Evolutionary conservation across 805 yeast genomes (phyloP), one percentile per base, ranked within the genome.

Genomic region (Candida ipomoeae): DNA sequence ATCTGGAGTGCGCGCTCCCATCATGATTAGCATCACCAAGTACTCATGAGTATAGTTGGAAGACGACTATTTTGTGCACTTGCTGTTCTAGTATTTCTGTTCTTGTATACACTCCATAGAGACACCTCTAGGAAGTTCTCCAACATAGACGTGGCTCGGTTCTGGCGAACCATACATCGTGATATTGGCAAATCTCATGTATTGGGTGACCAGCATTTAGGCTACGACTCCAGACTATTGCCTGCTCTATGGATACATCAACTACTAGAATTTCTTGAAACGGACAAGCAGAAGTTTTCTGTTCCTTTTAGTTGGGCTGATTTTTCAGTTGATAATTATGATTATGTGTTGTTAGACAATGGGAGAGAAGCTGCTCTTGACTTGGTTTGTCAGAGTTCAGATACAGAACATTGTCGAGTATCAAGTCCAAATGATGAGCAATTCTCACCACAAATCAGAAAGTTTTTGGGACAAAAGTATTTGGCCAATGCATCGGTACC

Each of bases 111-210:
- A 8, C 13, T n/a, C 20, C 8, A 15, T 26, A n/a, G 8, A 14
- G 7, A 11, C 1, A 10, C n/a, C 7, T 10, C 33, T 11, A 15
- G 17, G 33, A 15, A 11, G 3, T 5, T 45, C 6, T 32, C 55
- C 34, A 46, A 50, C 26, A 18, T 34, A 13, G 49, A 48, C 18
- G 54, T 47, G 2, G 37, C 39, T 36, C 23, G 7, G 6, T 52
- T 47, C n/a, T 44, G 40, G 54, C 20, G 18, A 18, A 15, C 32
- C 18, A 26, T n/a, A 63, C 68, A 3, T 57, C 65, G 1, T 56
- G 53, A 34, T 14, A 11, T 23, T 14, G 23, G 29, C 47, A 18
- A 34, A 15, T 41, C 50, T 11, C 14, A 17, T 23, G 48, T 42
- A n/a, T 11, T n/a, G 6, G 10, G 33, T 14, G 23, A 29, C 10